Conservation (phyloP, 345 rosid species). For the Arabidopsis suecica region DNA sequence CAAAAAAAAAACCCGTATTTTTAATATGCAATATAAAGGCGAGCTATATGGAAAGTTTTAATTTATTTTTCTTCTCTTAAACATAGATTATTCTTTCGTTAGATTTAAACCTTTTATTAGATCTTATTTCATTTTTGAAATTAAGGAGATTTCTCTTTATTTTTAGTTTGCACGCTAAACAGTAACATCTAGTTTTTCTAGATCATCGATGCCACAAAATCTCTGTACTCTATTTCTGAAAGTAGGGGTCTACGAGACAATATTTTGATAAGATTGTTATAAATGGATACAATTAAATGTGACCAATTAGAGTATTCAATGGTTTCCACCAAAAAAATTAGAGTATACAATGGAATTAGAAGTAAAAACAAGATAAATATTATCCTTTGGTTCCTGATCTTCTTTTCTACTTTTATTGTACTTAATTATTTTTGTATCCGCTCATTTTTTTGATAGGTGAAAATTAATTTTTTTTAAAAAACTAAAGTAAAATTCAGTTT, state of each 20-base stretch:
- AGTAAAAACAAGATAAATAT: neutral
- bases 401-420: neutral
- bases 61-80: neutral
- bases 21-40: neutral
- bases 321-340: too few species aligned
- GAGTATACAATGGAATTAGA: neutral
- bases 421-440: too few species aligned
- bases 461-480: too few species aligned
- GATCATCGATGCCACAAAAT: slow-evolving; percentile 2
- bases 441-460: too few species aligned
- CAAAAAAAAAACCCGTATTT: too few species aligned
- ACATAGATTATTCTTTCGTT: neutral
- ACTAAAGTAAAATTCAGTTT: too few species aligned
- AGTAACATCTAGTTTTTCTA: slow-evolving; percentile 27
- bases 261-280: slow-evolving; percentile 23
- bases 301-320: neutral
- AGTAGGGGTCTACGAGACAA: slow-evolving; percentile 5
- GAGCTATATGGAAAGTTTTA: neutral
- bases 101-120: neutral
- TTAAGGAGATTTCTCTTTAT: neutral
- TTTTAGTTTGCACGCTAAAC: neutral
- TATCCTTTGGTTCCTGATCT: neutral
- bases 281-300: slow-evolving; percentile 1
- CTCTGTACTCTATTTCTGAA: slow-evolving; percentile 13
- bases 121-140: neutral